Base-by-base conservation (phyloP, 169 alveolate genomes). In the Cyclospora cayetanensis region DNA sequence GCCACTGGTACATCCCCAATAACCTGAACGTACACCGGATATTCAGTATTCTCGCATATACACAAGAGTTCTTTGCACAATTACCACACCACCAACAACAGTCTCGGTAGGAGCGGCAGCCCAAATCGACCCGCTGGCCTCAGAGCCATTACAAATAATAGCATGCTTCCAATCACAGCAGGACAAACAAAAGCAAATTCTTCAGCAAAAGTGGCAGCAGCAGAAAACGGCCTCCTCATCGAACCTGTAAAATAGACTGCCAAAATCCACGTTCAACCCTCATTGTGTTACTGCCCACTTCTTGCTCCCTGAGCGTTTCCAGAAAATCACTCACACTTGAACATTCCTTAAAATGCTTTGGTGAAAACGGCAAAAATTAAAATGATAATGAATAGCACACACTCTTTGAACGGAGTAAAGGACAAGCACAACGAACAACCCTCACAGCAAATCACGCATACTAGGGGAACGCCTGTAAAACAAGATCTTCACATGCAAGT, bases 221-320 rank as follows among this genome's bases (percentile, higher is more conserved):
- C 72, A 50, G 60, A 50, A 18, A 11, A 11, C 9, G 25, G 60
- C 60, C 25, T 18, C 60, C 25, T 18, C 9, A 4, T 5, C 84
- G 55, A 31, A 89, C 93, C 89, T 89, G 79, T n/a, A 89, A 42
- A 35, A 89, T 89, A 50, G 82, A 66, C 41, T 70, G 83, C 93
- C 93, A 89, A 72, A 89, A 89, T n/a, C 93, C 93, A n/a, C 89
- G 88, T 42, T 89, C 93, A 37, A 89, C 93, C 22, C 93, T 55
- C 31, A 70, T 42, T 7, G 93, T 89, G 83, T 89, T 83, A 43
- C 66, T 72, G 52, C 93, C 93, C 15, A 89, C 93, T 74, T 89
- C 93, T 29, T 89, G 85, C 43, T 70, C 90, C 22, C 93, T 89
- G 72, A 25, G 34, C 2, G 25, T 5, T 34, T 76, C 52, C 22